Evolutionary conservation across 2,329 filamentous ascomycete genomes (phyloP).

Genomic region (Cladosporium sp.): DNA sequence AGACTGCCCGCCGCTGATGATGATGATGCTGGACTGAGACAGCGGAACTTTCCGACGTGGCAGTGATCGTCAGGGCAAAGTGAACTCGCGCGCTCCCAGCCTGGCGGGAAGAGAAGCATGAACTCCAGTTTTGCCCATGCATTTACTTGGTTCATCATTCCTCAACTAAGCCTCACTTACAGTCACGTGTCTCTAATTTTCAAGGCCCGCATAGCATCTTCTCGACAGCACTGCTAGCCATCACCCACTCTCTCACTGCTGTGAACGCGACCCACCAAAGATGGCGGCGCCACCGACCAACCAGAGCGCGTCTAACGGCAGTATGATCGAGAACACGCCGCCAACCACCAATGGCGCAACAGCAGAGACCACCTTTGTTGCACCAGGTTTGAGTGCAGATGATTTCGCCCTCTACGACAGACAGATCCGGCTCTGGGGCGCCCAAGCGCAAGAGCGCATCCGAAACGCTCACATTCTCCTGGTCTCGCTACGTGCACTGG

Average conservation of each 20-base stretch:
- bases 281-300: slow-evolving; percentile 9
- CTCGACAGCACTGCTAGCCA: background rate
- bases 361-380: slow-evolving; percentile 19
- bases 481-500: slow-evolving; percentile 80
- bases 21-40: background rate
- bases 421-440: slow-evolving; percentile 95
- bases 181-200: background rate
- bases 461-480: slow-evolving; percentile 85
- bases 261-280: slow-evolving; percentile 7
- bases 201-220: background rate
- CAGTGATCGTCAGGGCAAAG: slow-evolving; percentile 6
- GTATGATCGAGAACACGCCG: background rate
- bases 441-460: slow-evolving; percentile 85
- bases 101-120: background rate
- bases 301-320: background rate
- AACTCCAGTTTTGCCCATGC: too few relatives aligned
- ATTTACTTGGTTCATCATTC: background rate
- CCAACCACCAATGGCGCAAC: slow-evolving; percentile 18
- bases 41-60: background rate
- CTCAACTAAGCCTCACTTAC: background rate
- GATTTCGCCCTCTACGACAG: slow-evolving; percentile 97
- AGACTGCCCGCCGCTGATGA: background rate
- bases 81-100: background rate
- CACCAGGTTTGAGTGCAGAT: slow-evolving; percentile 52
- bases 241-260: background rate